Percentiles rank a stretch among this genome's conserved stretches.
phyloP scores from a whole-genome alignment of 768 basidiomycete genomes.

The Leccinum imitatum region DNA sequence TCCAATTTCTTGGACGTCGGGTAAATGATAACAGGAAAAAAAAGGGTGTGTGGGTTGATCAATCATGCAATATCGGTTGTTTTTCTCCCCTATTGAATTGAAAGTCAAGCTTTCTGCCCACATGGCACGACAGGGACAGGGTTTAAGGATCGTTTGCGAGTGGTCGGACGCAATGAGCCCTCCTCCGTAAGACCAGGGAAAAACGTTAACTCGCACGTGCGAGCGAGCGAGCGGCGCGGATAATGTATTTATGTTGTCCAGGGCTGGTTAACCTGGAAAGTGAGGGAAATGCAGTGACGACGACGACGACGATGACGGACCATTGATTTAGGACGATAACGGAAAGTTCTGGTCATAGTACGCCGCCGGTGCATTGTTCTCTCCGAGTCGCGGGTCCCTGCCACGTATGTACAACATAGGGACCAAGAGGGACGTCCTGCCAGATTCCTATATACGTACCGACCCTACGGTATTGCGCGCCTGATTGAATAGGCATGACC shows the following conservation, averaged over 20 bases:
- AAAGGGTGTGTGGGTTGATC: not conserved
- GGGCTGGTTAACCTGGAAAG: not conserved
- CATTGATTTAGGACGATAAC: not conserved
- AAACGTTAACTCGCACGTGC: not conserved
- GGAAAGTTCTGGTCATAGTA: not conserved
- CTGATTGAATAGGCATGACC: not conserved
- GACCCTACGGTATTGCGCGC: slow-evolving; percentile 1
- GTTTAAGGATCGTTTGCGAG: not conserved
- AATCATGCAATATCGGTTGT: not conserved
- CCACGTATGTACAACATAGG: not conserved
- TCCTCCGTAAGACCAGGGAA: not conserved
- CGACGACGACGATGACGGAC: not conserved
- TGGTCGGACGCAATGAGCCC: not conserved
- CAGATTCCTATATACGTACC: not conserved
- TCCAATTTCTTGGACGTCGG: slow-evolving; percentile 6
- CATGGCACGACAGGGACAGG: not conserved
- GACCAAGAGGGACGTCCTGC: not conserved
- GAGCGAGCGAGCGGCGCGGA: not conserved
- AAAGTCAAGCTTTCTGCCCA: not conserved
- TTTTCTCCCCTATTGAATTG: not conserved
- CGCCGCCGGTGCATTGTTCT: not conserved
- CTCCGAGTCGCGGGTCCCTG: not conserved
- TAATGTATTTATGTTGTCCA: not conserved
- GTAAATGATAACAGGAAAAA: not conserved
- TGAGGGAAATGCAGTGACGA: not conserved